Base-by-base conservation (phyloP, 768 basidiomycete species). In the Lactarius sp. region DNA sequence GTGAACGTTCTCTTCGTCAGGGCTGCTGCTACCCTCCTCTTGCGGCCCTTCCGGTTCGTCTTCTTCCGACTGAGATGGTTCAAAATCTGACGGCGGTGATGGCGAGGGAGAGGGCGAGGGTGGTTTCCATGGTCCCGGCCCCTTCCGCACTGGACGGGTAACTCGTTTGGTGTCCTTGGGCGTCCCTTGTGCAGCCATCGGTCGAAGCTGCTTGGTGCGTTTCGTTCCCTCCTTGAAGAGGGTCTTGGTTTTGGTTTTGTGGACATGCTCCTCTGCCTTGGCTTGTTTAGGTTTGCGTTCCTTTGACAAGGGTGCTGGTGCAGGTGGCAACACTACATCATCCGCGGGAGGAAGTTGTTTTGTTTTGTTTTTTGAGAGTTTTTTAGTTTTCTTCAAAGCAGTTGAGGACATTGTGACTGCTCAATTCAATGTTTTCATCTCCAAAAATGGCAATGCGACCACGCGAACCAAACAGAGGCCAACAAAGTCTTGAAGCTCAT, bases 1-100 rank as follows among this genome's bases (percentile, higher is more conserved):
- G 55, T 82, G 80, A 6, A 70, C 74, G 20, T 81, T 77, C 42
- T 81, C 76, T n/a, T 81, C 78, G 31, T 72, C 70, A 13, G 63
- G 36, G 14, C 33, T 46, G 13, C 77, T 76, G 12, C 37, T 52
- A 12, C 77, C 76, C 41, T 79, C 77, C 13, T 77, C 64, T 22
- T 52, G 55, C 3, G 56, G 52, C 6, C 27, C 53, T 4, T 59
- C 60, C 16, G 56, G 34, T 14, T 61, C 51, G 39, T 63, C 61
- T 60, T 52, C 31, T 13, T 52, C 42, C 39, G 39, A 54, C 46
- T 46, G 46, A n/a, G 65, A 34, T 33, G 50, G 39, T 39, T 58
- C 56, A 12, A 18, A n/a, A n/a, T 37, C 60, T 20, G 64, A 39
- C 14, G 39, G 16, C 0, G 51, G 63, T 12, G 58, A 54, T 37